These are phyloP conservation scores for Erodium trifolium DNA, from an alignment of 441 rosid species.

Conservation along the genomic window DNA sequence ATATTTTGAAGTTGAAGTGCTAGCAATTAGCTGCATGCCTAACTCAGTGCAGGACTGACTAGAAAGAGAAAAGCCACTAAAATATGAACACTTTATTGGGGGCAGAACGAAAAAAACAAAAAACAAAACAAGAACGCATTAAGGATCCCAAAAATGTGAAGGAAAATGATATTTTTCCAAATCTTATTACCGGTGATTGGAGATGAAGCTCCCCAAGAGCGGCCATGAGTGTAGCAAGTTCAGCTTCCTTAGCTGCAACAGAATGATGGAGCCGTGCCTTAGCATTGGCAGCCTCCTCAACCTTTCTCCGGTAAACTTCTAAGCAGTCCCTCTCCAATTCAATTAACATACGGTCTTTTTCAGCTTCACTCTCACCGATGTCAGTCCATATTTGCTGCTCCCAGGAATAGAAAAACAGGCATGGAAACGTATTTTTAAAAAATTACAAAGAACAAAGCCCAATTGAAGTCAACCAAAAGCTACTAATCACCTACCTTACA, in stretches of 20 bases:
- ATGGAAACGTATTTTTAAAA: not conserved
- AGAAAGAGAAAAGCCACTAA: not conserved
- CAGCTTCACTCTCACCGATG: constrained; percentile 82
- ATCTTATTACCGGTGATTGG: constrained; percentile 48
- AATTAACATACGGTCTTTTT: constrained; percentile 69
- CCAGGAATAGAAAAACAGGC: constrained; percentile 12
- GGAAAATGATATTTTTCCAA: not conserved
- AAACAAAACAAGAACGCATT: too few relatives aligned
- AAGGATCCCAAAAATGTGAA: not conserved
- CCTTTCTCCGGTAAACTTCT: constrained; percentile 82
- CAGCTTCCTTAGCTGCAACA: constrained; percentile 93
- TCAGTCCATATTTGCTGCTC: constrained; percentile 98
- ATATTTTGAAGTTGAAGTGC: not conserved
- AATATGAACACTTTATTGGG: not conserved
- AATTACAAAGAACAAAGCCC: not conserved
- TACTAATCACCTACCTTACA: not conserved
- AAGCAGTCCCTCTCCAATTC: constrained; percentile 90
- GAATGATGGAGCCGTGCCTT: constrained; percentile 90
- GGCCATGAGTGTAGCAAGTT: constrained; percentile 87
- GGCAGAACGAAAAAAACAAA: not conserved
- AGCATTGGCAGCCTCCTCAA: constrained; percentile 86
- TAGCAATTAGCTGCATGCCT: not conserved
- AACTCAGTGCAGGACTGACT: not conserved
- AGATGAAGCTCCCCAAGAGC: constrained; percentile 72
- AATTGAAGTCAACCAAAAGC: constrained; percentile 3